Base-by-base conservation (phyloP, 192 early-diverging fungal genomes). In the Coemansia sp. region DNA sequence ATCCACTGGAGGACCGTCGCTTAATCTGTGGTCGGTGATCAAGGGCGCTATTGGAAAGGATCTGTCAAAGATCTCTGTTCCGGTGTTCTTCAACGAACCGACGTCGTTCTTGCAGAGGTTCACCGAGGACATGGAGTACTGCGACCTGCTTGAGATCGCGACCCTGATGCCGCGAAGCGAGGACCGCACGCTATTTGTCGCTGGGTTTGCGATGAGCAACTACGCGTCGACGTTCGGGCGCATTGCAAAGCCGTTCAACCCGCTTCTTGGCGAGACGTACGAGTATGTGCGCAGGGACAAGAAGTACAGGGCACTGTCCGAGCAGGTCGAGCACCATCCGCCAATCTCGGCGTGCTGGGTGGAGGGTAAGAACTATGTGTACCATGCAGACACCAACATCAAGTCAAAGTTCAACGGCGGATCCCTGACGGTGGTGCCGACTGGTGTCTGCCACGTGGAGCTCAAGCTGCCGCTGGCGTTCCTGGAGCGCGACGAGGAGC, bases 271-370 rank as follows among this genome's bases (percentile, higher is more conserved):
- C 37, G 93, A 95, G 69, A 95, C 93, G 2, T 95, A 84, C 62
- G 93, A 95, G 83, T 86, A 91, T 53, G 87, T 92, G 42, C 75
- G 87, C 25, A 75, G 83, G 19, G 92, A 95, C 62, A 91, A 90
- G 53, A 71, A 82, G 68, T 93, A 86, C 68, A 83, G 93, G 20
- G 92, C 91, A 64, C 54, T 95, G 45, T 91, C 91, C 0, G 93
- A 95, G 72, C 93, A 95, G 71, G 93, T 95, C 8, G 84, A 83
- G 38, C 93, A 95, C 65, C 93, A 95, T 67, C 93, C 93, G 85
- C 93, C 93, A 7, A 87, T 95, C 47, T 88, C 86, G 30, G 93
- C 93, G 7, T 95, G 91, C 75, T 88, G 89, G 81, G 88, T 89
- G 54, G 93, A 95, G 45, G 89, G 88, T 6, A 82, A 86, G 8